Evolutionary conservation across 495 filamentous ascomycete species (phyloP).

Genomic region (Talaromyces wortmannii): DNA sequence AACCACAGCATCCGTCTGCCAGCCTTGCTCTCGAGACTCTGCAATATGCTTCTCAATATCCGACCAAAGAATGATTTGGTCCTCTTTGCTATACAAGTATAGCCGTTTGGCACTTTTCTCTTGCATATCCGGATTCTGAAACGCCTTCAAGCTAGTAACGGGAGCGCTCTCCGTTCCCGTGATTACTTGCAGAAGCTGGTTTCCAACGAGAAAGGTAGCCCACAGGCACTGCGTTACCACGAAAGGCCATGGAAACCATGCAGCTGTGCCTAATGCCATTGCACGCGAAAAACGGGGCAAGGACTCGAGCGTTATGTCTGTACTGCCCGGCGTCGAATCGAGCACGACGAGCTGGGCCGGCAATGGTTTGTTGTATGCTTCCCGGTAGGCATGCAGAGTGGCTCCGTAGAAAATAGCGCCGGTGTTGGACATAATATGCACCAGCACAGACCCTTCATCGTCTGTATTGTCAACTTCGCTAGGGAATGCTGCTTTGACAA

Average conservation of each 20-base stretch:
- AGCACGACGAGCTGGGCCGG: constrained; percentile 39
- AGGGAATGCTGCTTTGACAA: constrained; percentile 39
- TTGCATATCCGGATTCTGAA: constrained; percentile 15
- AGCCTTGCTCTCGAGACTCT: constrained; percentile 30
- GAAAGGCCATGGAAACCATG: constrained; percentile 43
- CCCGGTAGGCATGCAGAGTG: constrained; percentile 37
- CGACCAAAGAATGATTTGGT: constrained; percentile 46
- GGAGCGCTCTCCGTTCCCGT: constrained; percentile 13
- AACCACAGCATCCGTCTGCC: constrained; percentile 29
- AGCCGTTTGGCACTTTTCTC: constrained; percentile 17
- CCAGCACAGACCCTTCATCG: constrained; percentile 25
- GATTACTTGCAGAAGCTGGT: constrained; percentile 8
- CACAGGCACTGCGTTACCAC: constrained; percentile 37
- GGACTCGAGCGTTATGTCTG: constrained; percentile 34
- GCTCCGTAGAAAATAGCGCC: constrained; percentile 43
- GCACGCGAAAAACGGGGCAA: constrained; percentile 42
- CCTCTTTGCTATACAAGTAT: constrained; percentile 47
- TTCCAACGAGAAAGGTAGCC: constrained; percentile 20
- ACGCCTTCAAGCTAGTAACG: constrained; percentile 12
- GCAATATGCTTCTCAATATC: constrained; percentile 46
- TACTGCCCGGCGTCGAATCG: constrained; percentile 46
- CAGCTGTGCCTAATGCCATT: constrained; percentile 41
- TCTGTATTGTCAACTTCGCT: constrained; percentile 12
- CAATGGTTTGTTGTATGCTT: constrained; percentile 25
- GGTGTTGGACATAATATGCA: constrained; percentile 47